Percentiles rank a stretch among this genome's conserved stretches.
phyloP scores from a whole-genome alignment of 139 green algal species.

The Tetradesmus obliquus region DNA sequence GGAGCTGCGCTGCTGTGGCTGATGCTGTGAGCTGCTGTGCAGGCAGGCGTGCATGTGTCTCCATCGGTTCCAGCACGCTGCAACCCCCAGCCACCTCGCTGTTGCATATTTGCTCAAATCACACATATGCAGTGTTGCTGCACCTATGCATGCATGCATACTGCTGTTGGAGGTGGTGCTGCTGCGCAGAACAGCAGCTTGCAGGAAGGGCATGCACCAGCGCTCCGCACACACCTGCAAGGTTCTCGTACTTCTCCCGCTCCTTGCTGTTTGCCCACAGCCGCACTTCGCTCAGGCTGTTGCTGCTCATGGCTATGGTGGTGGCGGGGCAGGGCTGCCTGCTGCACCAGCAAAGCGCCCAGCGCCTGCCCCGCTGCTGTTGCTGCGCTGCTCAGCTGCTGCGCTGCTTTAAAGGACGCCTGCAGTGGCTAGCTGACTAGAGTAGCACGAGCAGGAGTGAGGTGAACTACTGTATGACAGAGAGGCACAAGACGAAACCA shows the following conservation, averaged over 20 bases:
- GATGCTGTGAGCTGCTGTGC: too few species aligned
- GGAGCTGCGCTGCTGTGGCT: too few species aligned
- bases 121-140: too few species aligned
- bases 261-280: slow-evolving; percentile 84
- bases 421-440: neutral
- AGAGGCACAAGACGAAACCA: neutral
- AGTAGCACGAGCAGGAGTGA: neutral
- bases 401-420: neutral
- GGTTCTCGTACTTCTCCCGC: slow-evolving; percentile 82
- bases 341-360: neutral
- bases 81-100: too few species aligned
- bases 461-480: neutral
- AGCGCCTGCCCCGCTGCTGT: neutral
- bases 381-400: neutral
- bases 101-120: too few species aligned
- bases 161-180: neutral
- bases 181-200: neutral
- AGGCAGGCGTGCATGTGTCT: too few species aligned
- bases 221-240: slow-evolving; percentile 63
- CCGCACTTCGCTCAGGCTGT: slow-evolving; percentile 52
- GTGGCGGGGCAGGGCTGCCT: neutral
- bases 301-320: neutral
- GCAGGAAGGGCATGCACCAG: neutral
- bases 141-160: neutral
- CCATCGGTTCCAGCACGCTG: too few species aligned